These are phyloP conservation scores for Cordyceps tenuipes DNA, from an alignment of 2,329 filamentous ascomycete genomes.

Conservation along the genomic window DNA sequence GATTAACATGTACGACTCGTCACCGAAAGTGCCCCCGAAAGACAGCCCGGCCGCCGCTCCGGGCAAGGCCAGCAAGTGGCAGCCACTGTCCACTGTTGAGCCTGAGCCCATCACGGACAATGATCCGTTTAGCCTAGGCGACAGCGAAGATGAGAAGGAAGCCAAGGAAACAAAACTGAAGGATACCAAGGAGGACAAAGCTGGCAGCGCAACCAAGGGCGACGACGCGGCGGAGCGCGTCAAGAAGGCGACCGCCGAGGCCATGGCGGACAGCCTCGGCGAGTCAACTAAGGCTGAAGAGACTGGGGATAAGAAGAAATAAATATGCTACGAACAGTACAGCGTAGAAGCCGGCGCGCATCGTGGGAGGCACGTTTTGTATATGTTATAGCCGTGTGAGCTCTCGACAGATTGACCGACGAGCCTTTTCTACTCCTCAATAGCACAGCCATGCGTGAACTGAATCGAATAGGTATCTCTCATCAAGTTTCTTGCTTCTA, in stretches of 20 bases:
- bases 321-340: not conserved
- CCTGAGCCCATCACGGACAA: conserved; percentile 81
- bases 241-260: conserved; percentile 57
- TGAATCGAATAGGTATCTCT: not conserved
- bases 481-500: not conserved
- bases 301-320: conserved; percentile 25
- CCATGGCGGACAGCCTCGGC: conserved; percentile 49
- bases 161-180: conserved; percentile 40
- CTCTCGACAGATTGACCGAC: conserved; percentile 9
- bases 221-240: conserved; percentile 50
- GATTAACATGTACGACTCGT: conserved; percentile 65
- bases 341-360: not conserved
- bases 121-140: conserved; percentile 92
- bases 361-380: not conserved
- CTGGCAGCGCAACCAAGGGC: conserved; percentile 44
- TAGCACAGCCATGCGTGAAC: not conserved
- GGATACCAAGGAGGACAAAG: conserved; percentile 45
- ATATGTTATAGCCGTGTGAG: conserved; percentile 10
- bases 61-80: conserved; percentile 88
- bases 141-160: conserved; percentile 87
- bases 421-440: not conserved
- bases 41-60: conserved; percentile 33
- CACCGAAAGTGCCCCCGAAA: conserved; percentile 47
- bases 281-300: conserved; percentile 27
- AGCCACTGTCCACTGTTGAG: conserved; percentile 75